Base-by-base conservation (phyloP, 768 basidiomycete species). In the Rhizopogon vulgaris region DNA sequence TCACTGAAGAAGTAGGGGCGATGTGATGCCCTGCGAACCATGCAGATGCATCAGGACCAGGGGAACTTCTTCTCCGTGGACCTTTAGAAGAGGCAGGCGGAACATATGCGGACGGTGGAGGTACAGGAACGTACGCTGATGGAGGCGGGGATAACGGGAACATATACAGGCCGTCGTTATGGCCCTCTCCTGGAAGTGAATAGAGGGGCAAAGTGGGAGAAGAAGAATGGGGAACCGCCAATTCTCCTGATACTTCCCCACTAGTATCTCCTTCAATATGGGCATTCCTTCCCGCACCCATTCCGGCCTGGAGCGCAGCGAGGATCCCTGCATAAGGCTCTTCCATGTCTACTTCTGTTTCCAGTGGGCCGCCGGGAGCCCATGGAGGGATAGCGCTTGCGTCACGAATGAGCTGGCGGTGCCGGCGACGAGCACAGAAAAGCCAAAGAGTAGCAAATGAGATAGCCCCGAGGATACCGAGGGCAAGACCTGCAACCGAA, bases 391-490 rank as follows among this genome's bases (percentile, higher is more conserved):
- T 18, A 22, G 56, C 28, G 5, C 52, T 52, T 38, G 62, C 51
- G 18, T 65, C 65, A 25, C 41, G 60, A 37, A 45, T 41, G 18
- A 67, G 52, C 27, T 52, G 46, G 27, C 60, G 68, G 52, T 60
- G 63, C 25, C 67, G 65, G 48, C 62, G 60, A 25, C 63, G 61
- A 38, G 67, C 65, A n/a, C 66, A 67, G 37, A 65, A 63, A 15
- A 69, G 58, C 67, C 65, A 69, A 3, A 67, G 55, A 36, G 39
- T 49, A 3, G 60, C 54, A 38, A 68, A 67, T 12, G 62, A 61
- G 45, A 65, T 15, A 3, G 60, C 55, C 25, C 65, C 66, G 4
- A 58, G 42, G 14, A 65, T 48, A 18, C 67, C 67, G 12, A 67
- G 53, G 2, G 59, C 56, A 11, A 67, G 51, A 6, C 47, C 67